phyloP scores from a whole-genome alignment of 345 rosid genomes.

The Trapa bicornis region DNA sequence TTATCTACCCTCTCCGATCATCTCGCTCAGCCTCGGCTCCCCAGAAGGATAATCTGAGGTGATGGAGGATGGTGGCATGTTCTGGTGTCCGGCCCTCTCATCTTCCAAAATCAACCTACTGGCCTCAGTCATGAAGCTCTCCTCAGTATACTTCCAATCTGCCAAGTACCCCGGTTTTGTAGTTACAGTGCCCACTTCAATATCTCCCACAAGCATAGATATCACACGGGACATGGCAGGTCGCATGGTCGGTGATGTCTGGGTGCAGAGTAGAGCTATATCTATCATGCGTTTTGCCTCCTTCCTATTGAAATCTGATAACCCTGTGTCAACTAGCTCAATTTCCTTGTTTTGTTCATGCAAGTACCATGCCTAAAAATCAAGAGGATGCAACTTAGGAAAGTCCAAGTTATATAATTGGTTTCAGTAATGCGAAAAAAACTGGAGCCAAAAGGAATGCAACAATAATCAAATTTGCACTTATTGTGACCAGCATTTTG shows the following conservation, averaged over 20 bases:
- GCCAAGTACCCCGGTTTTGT: conserved; percentile 43
- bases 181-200: conserved; percentile 30
- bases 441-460: too few relatives aligned
- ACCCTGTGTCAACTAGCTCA: conserved; percentile 28
- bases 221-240: conserved; percentile 60
- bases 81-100: too few relatives aligned
- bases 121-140: neutral
- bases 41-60: neutral
- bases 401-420: neutral
- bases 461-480: too few relatives aligned
- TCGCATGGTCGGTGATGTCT: conserved; percentile 36
- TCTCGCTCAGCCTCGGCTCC: conserved; percentile 4
- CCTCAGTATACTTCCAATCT: conserved; percentile 39
- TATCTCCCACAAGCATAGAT: conserved; percentile 58
- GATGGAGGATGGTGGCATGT: too few relatives aligned
- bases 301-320: conserved; percentile 27
- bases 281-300: conserved; percentile 37
- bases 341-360: conserved; percentile 28
- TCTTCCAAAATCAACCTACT: too few relatives aligned
- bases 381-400: neutral
- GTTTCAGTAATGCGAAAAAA: too few relatives aligned
- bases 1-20: conserved; percentile 13
- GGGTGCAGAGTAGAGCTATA: conserved; percentile 57
- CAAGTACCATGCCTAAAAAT: conserved; percentile 48
- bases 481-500: too few relatives aligned